Evolutionary conservation across 495 filamentous ascomycete species (phyloP).

Genomic region (Bacidia rubella): DNA sequence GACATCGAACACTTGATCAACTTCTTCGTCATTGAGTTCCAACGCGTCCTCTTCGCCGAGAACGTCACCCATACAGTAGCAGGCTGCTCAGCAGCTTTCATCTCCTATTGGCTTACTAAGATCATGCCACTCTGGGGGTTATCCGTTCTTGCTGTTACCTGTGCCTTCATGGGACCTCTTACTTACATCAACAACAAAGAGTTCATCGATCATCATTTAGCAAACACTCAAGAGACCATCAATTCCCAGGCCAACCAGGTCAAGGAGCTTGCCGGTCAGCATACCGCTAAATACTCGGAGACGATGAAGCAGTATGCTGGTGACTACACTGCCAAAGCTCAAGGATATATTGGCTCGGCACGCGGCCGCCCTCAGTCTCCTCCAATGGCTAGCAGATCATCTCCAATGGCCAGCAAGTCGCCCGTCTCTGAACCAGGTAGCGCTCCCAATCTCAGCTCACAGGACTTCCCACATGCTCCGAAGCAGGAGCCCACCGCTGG

Average conservation of each 20-base stretch:
- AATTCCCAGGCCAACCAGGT: conserved; percentile 72
- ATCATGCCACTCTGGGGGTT: conserved; percentile 89
- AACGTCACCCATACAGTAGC: conserved; percentile 68
- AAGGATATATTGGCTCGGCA: conserved; percentile 49
- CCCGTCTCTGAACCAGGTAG: conserved; percentile 11
- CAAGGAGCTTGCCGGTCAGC: conserved; percentile 65
- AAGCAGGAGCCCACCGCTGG: conserved; percentile 34
- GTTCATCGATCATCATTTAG: conserved; percentile 75
- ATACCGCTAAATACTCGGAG: conserved; percentile 62
- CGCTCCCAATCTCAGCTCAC: conserved; percentile 22
- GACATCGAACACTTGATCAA: conserved; percentile 87
- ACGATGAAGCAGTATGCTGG: conserved; percentile 67
- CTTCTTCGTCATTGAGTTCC: conserved; percentile 94
- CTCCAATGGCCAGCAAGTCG: conserved; percentile 29
- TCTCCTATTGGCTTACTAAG: conserved; percentile 89
- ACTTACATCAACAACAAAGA: conserved; percentile 89
- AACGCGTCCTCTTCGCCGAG: conserved; percentile 90
- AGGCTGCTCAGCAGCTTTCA: conserved; percentile 62
- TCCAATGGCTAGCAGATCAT: conserved; percentile 29
- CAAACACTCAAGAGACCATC: conserved; percentile 54
- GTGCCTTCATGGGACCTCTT: conserved; percentile 74
- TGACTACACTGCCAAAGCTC: conserved; percentile 76
- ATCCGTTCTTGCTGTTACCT: conserved; percentile 57
- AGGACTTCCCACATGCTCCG: conserved; percentile 52
- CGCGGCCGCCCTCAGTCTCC: conserved; percentile 37